Evolutionary conservation across 495 filamentous ascomycete genomes (phyloP).

Genomic region (Evernia prunastri): DNA sequence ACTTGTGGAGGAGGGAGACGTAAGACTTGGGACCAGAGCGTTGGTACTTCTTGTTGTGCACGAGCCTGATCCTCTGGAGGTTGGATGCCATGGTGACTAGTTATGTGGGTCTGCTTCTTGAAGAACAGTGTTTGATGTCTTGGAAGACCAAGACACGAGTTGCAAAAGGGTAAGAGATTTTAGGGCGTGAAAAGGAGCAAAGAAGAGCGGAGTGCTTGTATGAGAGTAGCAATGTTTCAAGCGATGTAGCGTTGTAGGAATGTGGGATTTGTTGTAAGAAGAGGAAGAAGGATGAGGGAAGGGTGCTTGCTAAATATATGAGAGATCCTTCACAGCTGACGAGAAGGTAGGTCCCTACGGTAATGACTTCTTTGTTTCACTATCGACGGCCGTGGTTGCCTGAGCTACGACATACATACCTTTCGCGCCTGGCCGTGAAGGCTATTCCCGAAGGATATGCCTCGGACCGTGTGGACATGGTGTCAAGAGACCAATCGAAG

Average conservation of each 20-base stretch:
- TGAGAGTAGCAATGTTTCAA: background rate
- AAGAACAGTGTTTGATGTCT: background rate
- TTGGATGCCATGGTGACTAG: slow-evolving; percentile 33
- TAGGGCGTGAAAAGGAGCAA: background rate
- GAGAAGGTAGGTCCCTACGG: slow-evolving; percentile 10
- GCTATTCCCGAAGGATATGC: slow-evolving; percentile 1
- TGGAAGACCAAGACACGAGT: background rate
- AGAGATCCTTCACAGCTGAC: slow-evolving; percentile 3
- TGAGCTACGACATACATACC: background rate
- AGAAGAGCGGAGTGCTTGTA: background rate
- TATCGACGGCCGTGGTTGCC: background rate
- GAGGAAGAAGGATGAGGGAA: background rate
- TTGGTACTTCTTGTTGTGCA: slow-evolving; percentile 57
- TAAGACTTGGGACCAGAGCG: slow-evolving; percentile 67
- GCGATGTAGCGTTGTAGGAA: background rate
- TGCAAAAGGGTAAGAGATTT: background rate
- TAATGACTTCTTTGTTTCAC: slow-evolving; percentile 9
- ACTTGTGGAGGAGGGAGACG: slow-evolving; percentile 62
- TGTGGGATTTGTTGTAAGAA: background rate
- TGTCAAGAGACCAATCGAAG: slow-evolving; percentile 5
- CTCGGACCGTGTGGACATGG: slow-evolving; percentile 4
- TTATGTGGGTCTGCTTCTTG: background rate
- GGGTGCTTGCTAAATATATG: slow-evolving; percentile 9
- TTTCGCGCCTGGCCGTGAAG: slow-evolving; percentile 8
- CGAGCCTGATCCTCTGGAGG: slow-evolving; percentile 44